Percentiles rank a stretch among this genome's conserved stretches.
Evolutionary conservation across 2,329 filamentous ascomycete genomes (phyloP).

Genomic region (Beauveria bassiana): DNA sequence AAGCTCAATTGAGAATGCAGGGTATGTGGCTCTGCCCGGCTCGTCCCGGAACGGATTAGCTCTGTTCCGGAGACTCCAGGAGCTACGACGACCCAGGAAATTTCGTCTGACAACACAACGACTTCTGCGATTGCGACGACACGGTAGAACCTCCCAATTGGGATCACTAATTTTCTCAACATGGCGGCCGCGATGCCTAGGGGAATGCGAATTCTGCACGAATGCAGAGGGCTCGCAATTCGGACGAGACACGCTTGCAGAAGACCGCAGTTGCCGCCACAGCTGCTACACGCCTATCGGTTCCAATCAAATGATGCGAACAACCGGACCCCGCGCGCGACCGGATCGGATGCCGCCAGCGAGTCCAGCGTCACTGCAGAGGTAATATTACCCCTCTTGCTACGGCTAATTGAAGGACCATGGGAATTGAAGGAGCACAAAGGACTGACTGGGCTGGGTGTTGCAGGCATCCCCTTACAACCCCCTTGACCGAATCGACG

Average conservation of each 20-base stretch:
- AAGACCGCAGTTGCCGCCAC: background rate
- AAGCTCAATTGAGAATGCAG: background rate
- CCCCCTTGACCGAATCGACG: conserved; percentile 23
- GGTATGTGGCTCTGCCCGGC: background rate
- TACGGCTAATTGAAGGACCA: background rate
- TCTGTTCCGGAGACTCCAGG: background rate
- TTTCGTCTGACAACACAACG: background rate
- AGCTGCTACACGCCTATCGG: conserved; percentile 11
- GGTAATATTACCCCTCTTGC: background rate
- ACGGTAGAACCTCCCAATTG: background rate
- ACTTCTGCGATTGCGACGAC: background rate
- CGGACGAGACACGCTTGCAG: background rate
- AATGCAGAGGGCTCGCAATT: conserved; percentile 25
- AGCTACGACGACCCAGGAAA: conserved; percentile 3
- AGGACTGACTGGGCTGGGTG: conserved; percentile 13
- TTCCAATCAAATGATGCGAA: conserved; percentile 27
- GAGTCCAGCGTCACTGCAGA: background rate
- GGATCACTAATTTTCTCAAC: background rate
- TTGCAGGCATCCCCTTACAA: conserved; percentile 12
- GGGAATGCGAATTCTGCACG: conserved; percentile 2
- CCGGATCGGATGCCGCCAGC: conserved; percentile 12
- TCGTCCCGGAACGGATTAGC: conserved; percentile 6
- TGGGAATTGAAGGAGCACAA: background rate
- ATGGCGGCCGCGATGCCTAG: conserved; percentile 7
- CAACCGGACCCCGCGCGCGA: conserved; percentile 18